Base-by-base conservation (phyloP, 2,329 filamentous ascomycete species). In the Alternaria sp. region DNA sequence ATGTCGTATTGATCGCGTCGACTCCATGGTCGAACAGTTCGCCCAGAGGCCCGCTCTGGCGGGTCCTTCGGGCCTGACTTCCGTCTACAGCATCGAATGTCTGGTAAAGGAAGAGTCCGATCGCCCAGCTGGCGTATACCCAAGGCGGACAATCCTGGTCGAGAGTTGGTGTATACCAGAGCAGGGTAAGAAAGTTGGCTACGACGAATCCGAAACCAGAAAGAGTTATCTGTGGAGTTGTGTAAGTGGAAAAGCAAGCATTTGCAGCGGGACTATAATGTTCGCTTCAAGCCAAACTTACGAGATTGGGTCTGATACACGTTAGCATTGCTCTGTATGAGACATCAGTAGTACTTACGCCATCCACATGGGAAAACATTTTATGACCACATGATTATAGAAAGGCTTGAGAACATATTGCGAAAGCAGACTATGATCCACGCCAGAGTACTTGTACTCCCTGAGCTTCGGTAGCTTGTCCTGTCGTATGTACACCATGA, bases 21-120 rank as follows among this genome's bases (percentile, higher is more conserved):
- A 99, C 95, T 64, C 86, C 94, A 80, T 99, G 95, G 78, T 99
- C 95, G 77, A 99, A 99, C 25, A 99, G 87, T 80, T 99, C 95
- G 67, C 95, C 95, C 32, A 99, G 85, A 7, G 95, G 95, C 12
- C 95, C 94, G 76, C 92, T 97, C 78, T 98, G 95, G 69, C 86
- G 89, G 20, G 95, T 99, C 77, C 95, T 89, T 74, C 94, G 89
- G 5, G 95, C 95, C 79, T 99, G 95, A 30, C 91, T 87, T 54
- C 95, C 95, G 80, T 99, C 95, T 27, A 98, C 93, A 2, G 94
- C 95, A 81, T 99, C 95, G 81, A 99, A 97, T 1, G 94, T 98
- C 86, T 99, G 95, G 81, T 99, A 99, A 53, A 98, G 80, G 78
- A 98, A 97, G 68, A 99, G 82, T 2, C 95, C 95, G 32, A 92